phyloP scores from a whole-genome alignment of 805 yeast genomes.

The Ogataea naganishii region DNA sequence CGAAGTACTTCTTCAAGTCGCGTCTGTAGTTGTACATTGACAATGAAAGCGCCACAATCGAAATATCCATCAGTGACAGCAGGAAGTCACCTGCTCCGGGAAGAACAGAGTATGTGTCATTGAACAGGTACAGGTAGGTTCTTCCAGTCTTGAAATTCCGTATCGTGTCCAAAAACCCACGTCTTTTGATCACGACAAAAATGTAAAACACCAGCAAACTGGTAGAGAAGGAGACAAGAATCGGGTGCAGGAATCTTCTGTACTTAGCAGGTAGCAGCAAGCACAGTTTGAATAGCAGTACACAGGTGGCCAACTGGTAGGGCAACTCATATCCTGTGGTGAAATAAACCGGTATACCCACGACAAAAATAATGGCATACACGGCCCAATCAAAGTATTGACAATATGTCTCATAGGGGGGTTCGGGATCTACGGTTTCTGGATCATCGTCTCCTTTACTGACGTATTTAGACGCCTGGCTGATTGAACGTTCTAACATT shows the following conservation, averaged over 20 bases:
- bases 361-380: slow-evolving; percentile 37
- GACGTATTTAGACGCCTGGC: no score
- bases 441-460: slow-evolving; percentile 7
- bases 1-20: slow-evolving; percentile 52
- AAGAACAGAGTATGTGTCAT: slow-evolving; percentile 27
- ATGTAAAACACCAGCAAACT: slow-evolving; percentile 58
- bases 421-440: slow-evolving; percentile 4
- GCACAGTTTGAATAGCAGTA: slow-evolving; percentile 44
- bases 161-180: slow-evolving; percentile 45
- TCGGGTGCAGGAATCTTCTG: slow-evolving; percentile 59
- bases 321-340: slow-evolving; percentile 48
- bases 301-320: slow-evolving; percentile 53
- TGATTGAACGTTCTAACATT: no score
- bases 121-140: slow-evolving; percentile 51
- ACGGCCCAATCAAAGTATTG: slow-evolving; percentile 48
- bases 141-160: slow-evolving; percentile 59
- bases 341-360: slow-evolving; percentile 55
- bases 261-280: slow-evolving; percentile 35
- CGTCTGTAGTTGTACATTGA: slow-evolving; percentile 70
- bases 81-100: slow-evolving; percentile 83
- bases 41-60: slow-evolving; percentile 65
- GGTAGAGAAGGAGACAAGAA: slow-evolving; percentile 54
- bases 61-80: slow-evolving; percentile 62
- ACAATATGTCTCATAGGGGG: no score
- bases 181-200: slow-evolving; percentile 41